Evolutionary conservation across 768 basidiomycete genomes (phyloP), one percentile per base, ranked within the genome.

Genomic region (Auricularia sp.): DNA sequence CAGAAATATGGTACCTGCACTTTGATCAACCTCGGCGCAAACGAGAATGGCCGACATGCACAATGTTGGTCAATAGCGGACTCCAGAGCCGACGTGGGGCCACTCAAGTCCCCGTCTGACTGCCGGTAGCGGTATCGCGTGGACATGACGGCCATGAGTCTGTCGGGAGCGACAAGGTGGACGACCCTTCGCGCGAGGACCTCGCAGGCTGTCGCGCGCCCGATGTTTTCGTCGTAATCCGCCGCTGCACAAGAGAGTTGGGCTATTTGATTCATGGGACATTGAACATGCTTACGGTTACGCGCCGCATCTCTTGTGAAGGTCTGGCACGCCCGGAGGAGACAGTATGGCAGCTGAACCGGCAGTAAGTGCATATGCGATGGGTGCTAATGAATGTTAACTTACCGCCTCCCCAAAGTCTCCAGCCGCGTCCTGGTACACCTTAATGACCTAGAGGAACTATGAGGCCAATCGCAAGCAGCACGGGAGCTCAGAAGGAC

Each of bases 61-160:
- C 93, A 92, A 69, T 93, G 85, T 63, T 91, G 84, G 73, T 98
- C 95, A 66, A 96, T 91, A n/a, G 95, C 93, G 73, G 87, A 77
- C 73, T 98, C 95, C 53, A 97, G 77, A 7, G 89, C 87, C 69
- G 89, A 92, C 3, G 84, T 78, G 68, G 86, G 81, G 53, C 86
- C 87, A 65, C 89, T 91, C 58, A 78, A 74, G 64, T 91, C 91
- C 0, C 90, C 93, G 70, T 96, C 91, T 42, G 78, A 71, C 71
- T 91, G 86, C 47, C 77, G 75, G 70, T 90, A 86, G 65, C 81
- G 81, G 74, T 85, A 93, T 3, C 95, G 83, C 2, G 83, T 87
- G 12, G 88, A 87, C 86, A 97, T 87, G 65, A 93, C 83, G 3
- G 78, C 74, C 62, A 83, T 79, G 43, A 93, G 74, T 63, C 81